phyloP scores from a whole-genome alignment of 306 rosid species.

The Senna tora region DNA sequence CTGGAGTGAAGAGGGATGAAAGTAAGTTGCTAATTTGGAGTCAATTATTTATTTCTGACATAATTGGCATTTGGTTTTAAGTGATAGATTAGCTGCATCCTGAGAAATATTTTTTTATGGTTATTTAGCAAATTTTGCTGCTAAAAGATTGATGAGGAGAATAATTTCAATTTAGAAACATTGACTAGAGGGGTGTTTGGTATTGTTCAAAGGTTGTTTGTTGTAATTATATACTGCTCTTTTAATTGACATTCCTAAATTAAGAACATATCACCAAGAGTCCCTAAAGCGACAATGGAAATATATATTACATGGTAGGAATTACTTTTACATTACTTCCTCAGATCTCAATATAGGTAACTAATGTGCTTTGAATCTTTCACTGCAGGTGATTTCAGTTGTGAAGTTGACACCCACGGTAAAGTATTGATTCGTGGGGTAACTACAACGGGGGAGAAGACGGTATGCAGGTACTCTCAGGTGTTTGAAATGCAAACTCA shows the following conservation, averaged over 20 bases:
- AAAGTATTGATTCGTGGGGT: constrained; percentile 59
- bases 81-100: background rate
- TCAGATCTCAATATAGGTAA: constrained; percentile 2
- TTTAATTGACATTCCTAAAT: background rate
- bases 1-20: constrained; percentile 83
- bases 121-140: constrained; percentile 9
- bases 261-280: background rate
- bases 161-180: background rate
- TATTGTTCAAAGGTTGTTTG: background rate
- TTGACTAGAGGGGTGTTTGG: background rate
- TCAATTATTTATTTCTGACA: constrained; percentile 17
- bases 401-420: constrained; percentile 67
- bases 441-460: constrained; percentile 76
- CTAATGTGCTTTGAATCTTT: constrained; percentile 37
- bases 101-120: constrained; percentile 22
- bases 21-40: constrained; percentile 56
- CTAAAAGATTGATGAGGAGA: constrained; percentile 5
- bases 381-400: constrained; percentile 70
- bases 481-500: constrained; percentile 78
- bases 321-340: constrained; percentile 5
- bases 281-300: background rate
- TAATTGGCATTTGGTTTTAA: constrained; percentile 23
- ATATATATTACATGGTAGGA: too few relatives aligned
- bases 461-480: constrained; percentile 63
- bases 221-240: background rate